Evolutionary conservation across 345 rosid species (phyloP).

Genomic region (Salix purpurea): DNA sequence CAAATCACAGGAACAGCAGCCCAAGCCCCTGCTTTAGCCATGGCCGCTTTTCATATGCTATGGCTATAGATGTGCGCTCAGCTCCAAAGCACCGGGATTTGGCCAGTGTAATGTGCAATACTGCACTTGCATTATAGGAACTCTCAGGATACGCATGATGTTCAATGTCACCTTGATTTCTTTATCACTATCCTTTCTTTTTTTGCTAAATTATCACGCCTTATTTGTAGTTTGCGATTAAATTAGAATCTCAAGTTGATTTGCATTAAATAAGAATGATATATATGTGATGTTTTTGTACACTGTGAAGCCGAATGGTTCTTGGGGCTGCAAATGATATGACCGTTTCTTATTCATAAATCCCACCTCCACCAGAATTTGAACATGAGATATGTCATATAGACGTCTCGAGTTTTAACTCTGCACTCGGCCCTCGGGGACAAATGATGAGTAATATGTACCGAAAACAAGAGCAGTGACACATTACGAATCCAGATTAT

Average conservation of each 20-base stretch:
- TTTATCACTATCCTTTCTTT: too few species aligned
- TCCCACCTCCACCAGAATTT: neutral
- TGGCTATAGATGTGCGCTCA: constrained; percentile 9
- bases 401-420: too few species aligned
- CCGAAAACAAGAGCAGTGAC: neutral
- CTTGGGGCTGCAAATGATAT: neutral
- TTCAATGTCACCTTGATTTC: too few species aligned
- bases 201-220: too few species aligned
- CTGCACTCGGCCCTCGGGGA: neutral
- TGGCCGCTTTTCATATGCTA: constrained; percentile 25
- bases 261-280: too few species aligned
- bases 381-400: neutral
- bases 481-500: neutral
- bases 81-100: neutral
- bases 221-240: too few species aligned
- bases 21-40: constrained; percentile 4
- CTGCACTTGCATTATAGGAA: too few species aligned
- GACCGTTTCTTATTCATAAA: neutral
- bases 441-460: neutral
- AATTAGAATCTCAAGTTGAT: too few species aligned
- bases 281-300: too few species aligned
- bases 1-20: neutral
- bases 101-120: too few species aligned
- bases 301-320: too few species aligned
- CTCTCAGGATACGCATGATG: too few species aligned